These are phyloP conservation scores for Termitomyces sp. DNA, from an alignment of 768 basidiomycete genomes.

Conservation along the genomic window DNA sequence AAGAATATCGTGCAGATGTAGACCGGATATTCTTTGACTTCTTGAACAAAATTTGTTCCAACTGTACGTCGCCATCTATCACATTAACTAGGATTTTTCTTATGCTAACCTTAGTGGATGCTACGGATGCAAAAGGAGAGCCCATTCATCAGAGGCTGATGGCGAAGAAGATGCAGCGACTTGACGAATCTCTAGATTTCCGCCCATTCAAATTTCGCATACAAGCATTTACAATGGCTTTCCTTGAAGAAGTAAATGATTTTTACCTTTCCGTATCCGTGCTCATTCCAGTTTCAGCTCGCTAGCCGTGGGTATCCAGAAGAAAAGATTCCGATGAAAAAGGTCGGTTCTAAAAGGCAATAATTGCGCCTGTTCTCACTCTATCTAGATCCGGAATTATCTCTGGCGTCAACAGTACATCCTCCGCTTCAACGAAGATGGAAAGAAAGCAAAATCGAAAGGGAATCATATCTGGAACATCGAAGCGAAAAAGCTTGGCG, in stretches of 20 bases:
- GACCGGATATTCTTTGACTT: slow-evolving; percentile 91
- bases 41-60: slow-evolving; percentile 83
- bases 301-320: slow-evolving; percentile 83
- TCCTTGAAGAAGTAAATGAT: slow-evolving; percentile 76
- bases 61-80: slow-evolving; percentile 48
- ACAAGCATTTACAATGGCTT: slow-evolving; percentile 94
- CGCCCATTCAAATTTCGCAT: slow-evolving; percentile 99
- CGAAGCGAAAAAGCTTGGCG: slow-evolving; percentile 80
- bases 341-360: slow-evolving; percentile 43
- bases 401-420: slow-evolving; percentile 94
- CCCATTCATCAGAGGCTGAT: slow-evolving; percentile 97
- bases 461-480: slow-evolving; percentile 99
- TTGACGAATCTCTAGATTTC: slow-evolving; percentile 95
- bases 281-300: slow-evolving; percentile 41
- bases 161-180: slow-evolving; percentile 97
- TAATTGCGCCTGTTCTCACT: slow-evolving; percentile 2
- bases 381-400: slow-evolving; percentile 78
- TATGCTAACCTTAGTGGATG: slow-evolving; percentile 60
- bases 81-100: slow-evolving; percentile 14
- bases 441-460: slow-evolving; percentile 98
- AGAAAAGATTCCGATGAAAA: slow-evolving; percentile 95
- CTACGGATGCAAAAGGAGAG: slow-evolving; percentile 91
- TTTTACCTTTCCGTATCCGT: not conserved
- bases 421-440: slow-evolving; percentile 96
- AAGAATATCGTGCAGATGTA: slow-evolving; percentile 77